Evolutionary conservation across 306 rosid species (phyloP).

Genomic region (Castanea crenata): DNA sequence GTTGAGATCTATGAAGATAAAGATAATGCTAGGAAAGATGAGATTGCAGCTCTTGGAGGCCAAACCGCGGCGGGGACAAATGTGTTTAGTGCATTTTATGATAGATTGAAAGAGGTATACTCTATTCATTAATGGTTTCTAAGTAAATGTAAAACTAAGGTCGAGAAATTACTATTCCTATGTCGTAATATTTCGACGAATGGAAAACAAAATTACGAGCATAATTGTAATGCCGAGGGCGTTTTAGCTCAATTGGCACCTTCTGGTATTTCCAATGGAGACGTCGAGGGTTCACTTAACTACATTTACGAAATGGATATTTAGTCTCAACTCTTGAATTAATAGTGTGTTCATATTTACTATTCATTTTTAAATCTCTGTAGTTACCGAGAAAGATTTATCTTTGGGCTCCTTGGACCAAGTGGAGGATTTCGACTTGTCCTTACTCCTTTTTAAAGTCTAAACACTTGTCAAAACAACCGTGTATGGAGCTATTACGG

Average conservation of each 20-base stretch:
- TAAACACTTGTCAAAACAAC: too few relatives aligned
- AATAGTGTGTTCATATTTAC: not conserved
- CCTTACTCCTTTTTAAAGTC: too few relatives aligned
- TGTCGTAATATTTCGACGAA: not conserved
- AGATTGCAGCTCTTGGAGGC: constrained; percentile 95
- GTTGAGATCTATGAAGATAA: constrained; percentile 79
- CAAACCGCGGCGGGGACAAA: constrained; percentile 87
- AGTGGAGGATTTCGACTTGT: too few relatives aligned
- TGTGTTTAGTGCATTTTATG: constrained; percentile 93
- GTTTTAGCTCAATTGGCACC: too few relatives aligned
- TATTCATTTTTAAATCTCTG: not conserved
- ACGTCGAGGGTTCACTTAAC: too few relatives aligned
- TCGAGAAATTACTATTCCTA: not conserved
- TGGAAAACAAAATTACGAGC: too few relatives aligned
- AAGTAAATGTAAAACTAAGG: not conserved
- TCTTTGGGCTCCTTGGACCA: not conserved
- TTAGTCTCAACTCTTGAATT: not conserved
- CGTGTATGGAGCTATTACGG: too few relatives aligned
- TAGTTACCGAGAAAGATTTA: not conserved
- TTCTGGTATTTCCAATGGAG: too few relatives aligned
- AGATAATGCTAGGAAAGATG: constrained; percentile 90
- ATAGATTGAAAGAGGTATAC: constrained; percentile 85
- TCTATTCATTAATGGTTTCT: not conserved
- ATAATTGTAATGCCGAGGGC: too few relatives aligned
- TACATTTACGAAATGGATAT: not conserved